Conservation (phyloP, 2,329 filamentous ascomycete genomes). For the Coleophoma eucalyptorum region DNA sequence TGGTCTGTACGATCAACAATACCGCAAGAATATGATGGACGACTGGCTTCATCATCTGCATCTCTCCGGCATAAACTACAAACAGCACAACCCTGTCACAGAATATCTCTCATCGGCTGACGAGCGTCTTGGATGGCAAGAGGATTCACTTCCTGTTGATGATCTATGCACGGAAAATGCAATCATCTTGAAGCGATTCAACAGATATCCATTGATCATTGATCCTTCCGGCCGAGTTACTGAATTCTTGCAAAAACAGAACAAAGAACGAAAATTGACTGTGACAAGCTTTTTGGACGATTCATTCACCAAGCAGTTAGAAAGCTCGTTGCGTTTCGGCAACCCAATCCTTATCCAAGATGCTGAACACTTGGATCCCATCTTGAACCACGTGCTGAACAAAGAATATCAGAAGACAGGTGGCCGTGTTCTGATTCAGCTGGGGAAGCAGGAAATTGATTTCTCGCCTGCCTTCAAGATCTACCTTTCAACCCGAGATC, state of each 20-base stretch:
- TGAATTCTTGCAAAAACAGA: slow-evolving; percentile 93
- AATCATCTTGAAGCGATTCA: slow-evolving; percentile 95
- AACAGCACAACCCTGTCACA: slow-evolving; percentile 88
- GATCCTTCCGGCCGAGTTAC: slow-evolving; percentile 93
- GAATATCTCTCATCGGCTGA: slow-evolving; percentile 97
- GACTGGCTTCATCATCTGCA: slow-evolving; percentile 95
- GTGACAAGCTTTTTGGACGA: slow-evolving; percentile 98
- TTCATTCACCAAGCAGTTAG: slow-evolving; percentile 95
- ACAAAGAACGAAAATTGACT: slow-evolving; percentile 87
- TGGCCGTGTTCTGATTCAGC: slow-evolving; percentile 94
- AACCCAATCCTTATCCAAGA: slow-evolving; percentile 99
- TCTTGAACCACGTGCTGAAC: slow-evolving; percentile 97
- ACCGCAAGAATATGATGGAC: slow-evolving; percentile 95
- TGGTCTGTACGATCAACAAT: slow-evolving; percentile 96
- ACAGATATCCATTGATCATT: slow-evolving; percentile 96
- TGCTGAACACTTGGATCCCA: slow-evolving; percentile 93
- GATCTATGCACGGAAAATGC: slow-evolving; percentile 98
- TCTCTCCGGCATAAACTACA: slow-evolving; percentile 89
- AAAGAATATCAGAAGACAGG: slow-evolving; percentile 99
- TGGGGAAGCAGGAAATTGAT: slow-evolving; percentile 98
- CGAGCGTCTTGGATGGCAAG: slow-evolving; percentile 91
- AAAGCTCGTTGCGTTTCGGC: slow-evolving; percentile 94
- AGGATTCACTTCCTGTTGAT: slow-evolving; percentile 88
- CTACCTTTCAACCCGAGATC: slow-evolving; percentile 92
- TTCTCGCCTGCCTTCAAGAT: slow-evolving; percentile 96